phyloP scores from a whole-genome alignment of 2,329 filamentous ascomycete species.

The Talaromyces sp. region DNA sequence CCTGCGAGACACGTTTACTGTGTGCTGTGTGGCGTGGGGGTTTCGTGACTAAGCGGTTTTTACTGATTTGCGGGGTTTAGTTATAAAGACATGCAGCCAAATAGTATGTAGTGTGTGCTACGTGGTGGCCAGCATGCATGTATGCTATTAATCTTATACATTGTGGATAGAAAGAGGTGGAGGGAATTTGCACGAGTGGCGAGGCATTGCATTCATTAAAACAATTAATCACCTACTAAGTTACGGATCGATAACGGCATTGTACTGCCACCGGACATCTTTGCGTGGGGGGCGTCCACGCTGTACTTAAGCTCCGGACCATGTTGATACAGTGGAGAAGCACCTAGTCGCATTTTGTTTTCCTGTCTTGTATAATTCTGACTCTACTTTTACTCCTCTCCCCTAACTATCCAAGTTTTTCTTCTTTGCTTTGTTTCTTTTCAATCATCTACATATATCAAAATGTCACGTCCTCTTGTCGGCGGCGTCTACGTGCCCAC shows the following conservation, averaged over 20 bases:
- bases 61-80: neutral
- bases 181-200: neutral
- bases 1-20: neutral
- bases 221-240: neutral
- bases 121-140: neutral
- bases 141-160: neutral
- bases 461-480: slow-evolving; percentile 28
- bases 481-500: slow-evolving; percentile 69
- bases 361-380: neutral
- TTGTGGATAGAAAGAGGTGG: neutral
- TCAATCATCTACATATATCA: neutral
- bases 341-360: neutral
- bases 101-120: neutral
- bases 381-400: neutral
- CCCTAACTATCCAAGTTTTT: neutral
- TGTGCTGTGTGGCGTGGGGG: neutral
- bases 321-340: neutral
- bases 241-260: too few species aligned
- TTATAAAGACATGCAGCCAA: neutral
- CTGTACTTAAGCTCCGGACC: neutral
- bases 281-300: neutral
- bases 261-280: neutral
- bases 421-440: neutral
- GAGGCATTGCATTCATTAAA: neutral
- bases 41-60: slow-evolving; percentile 1